These are phyloP conservation scores for Chrysosporium keratinophilum DNA, from an alignment of 2,329 filamentous ascomycete species.

Conservation along the genomic window DNA sequence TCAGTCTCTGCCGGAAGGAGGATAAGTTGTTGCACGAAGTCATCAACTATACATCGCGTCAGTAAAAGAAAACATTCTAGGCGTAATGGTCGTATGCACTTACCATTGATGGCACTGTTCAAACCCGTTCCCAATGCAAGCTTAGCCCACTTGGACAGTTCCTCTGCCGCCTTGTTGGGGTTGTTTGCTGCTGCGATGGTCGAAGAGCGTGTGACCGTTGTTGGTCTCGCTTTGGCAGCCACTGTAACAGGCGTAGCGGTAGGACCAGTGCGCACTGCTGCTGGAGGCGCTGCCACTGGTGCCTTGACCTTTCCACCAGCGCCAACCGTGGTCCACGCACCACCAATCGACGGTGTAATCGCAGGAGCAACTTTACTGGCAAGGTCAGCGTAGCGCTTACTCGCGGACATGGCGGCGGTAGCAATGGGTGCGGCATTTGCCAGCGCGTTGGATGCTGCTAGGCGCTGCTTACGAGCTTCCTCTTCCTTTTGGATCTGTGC, in stretches of 20 bases:
- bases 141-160: constrained; percentile 89
- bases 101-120: constrained; percentile 57
- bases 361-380: constrained; percentile 60
- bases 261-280: constrained; percentile 40
- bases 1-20: constrained; percentile 65
- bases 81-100: constrained; percentile 21
- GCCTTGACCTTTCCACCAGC: constrained; percentile 84
- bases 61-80: constrained; percentile 24
- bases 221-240: constrained; percentile 43
- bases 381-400: constrained; percentile 90
- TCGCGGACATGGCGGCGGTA: constrained; percentile 39
- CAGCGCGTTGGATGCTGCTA: constrained; percentile 42
- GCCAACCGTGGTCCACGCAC: constrained; percentile 89
- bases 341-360: constrained; percentile 35
- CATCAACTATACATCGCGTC: constrained; percentile 51
- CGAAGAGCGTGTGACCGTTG: constrained; percentile 30
- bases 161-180: constrained; percentile 62
- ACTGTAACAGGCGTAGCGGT: constrained; percentile 32
- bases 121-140: constrained; percentile 66
- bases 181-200: constrained; percentile 29
- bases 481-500: constrained; percentile 97
- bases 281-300: constrained; percentile 40
- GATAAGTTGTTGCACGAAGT: constrained; percentile 66
- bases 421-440: constrained; percentile 31
- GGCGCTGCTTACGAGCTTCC: constrained; percentile 74